phyloP scores from a whole-genome alignment of 2,329 filamentous ascomycete species.

The Lachnellula subtilissima region DNA sequence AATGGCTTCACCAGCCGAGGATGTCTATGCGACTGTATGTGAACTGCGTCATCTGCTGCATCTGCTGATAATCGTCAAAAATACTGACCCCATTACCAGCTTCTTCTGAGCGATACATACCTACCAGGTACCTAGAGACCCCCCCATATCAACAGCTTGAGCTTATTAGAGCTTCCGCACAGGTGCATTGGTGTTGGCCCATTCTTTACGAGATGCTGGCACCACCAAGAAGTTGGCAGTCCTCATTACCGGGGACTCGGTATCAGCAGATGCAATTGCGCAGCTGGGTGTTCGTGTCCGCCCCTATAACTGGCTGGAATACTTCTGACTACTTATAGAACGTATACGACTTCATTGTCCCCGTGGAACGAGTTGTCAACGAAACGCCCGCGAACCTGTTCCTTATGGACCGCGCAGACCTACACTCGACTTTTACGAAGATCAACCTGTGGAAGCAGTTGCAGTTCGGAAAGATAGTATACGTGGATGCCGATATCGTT shows the following conservation, averaged over 20 bases:
- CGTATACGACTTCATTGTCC: constrained; percentile 84
- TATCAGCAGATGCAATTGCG: constrained; percentile 69
- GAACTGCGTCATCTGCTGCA: constrained; percentile 9
- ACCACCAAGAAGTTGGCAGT: constrained; percentile 81
- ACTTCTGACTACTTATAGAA: constrained; percentile 44
- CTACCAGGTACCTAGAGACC: constrained; percentile 65
- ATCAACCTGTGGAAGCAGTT: constrained; percentile 89
- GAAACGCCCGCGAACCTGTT: constrained; percentile 74
- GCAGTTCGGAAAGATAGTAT: constrained; percentile 88
- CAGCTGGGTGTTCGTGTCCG: constrained; percentile 64
- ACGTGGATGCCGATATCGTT: constrained; percentile 92
- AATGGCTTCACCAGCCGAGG: constrained; percentile 44
- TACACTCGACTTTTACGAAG: constrained; percentile 93
- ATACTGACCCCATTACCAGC: constrained; percentile 46
- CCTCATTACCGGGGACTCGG: constrained; percentile 73
- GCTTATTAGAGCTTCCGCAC: constrained; percentile 22
- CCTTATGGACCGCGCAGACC: constrained; percentile 85
- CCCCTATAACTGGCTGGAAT: neutral
- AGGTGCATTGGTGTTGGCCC: constrained; percentile 91
- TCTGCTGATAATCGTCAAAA: constrained; percentile 11
- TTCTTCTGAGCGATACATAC: constrained; percentile 88
- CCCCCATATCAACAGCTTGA: constrained; percentile 10
- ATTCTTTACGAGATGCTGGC: constrained; percentile 88
- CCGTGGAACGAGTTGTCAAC: constrained; percentile 76
- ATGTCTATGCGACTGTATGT: constrained; percentile 61